Evolutionary conservation across 352 stramenopile genomes (phyloP).

Genomic region (Lagenidium sp.): DNA sequence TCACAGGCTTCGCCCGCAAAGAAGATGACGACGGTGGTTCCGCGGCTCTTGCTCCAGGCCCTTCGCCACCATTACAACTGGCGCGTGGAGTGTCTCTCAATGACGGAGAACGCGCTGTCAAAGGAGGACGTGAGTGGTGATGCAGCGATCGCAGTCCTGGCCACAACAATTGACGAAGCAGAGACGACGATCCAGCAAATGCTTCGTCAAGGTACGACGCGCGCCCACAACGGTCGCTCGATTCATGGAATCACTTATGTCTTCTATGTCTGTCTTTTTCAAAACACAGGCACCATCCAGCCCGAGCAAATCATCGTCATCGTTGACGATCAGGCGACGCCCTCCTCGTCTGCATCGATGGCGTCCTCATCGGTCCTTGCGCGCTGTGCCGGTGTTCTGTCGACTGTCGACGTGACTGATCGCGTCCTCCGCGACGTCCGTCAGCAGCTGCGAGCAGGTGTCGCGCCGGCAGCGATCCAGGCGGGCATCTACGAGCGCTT

Average conservation of each 20-base stretch:
- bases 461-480: slow-evolving; percentile 22
- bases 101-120: too few relatives aligned
- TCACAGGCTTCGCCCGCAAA: too few relatives aligned
- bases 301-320: slow-evolving; percentile 6
- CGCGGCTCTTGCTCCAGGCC: not conserved
- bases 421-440: slow-evolving; percentile 41
- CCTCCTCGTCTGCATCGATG: not conserved
- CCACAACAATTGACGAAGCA: too few relatives aligned
- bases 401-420: slow-evolving; percentile 42
- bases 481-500: slow-evolving; percentile 13
- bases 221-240: slow-evolving; percentile 1
- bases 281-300: not conserved
- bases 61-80: not conserved
- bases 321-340: slow-evolving; percentile 9
- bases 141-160: too few relatives aligned
- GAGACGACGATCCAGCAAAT: too few relatives aligned
- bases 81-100: too few relatives aligned
- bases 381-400: slow-evolving; percentile 19
- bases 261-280: too few relatives aligned
- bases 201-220: too few relatives aligned
- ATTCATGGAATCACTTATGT: not conserved
- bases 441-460: slow-evolving; percentile 24
- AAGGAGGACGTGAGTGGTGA: too few relatives aligned
- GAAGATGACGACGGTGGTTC: slow-evolving; percentile 1
- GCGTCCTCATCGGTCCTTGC: not conserved